Conservation (phyloP, 176 grass and related monocot genomes). For the Oryza glaberrima region DNA sequence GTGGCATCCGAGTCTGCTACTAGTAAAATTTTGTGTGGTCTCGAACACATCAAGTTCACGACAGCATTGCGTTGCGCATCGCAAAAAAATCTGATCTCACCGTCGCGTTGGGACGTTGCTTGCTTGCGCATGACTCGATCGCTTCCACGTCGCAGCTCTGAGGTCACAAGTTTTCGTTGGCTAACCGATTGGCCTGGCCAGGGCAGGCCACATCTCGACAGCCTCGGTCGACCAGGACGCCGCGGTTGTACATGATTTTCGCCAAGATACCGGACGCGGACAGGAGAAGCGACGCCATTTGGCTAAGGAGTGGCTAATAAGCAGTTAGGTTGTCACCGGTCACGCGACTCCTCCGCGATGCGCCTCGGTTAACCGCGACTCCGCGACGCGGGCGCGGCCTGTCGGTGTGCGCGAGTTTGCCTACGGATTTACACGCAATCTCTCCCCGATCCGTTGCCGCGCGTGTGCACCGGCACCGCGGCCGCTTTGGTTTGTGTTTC, state of each 20-base stretch:
- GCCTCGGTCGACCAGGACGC: neutral
- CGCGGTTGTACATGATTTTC: neutral
- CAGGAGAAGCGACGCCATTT: neutral
- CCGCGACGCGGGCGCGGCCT: neutral
- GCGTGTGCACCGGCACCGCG: too few relatives aligned
- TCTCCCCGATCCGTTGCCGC: neutral
- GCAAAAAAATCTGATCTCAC: neutral
- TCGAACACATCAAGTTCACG: too few relatives aligned
- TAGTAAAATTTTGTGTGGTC: too few relatives aligned
- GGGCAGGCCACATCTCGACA: neutral
- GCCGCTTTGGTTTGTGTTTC: neutral
- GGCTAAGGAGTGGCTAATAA: neutral
- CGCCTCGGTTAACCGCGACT: too few relatives aligned
- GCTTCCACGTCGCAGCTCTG: neutral
- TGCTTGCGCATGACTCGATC: neutral
- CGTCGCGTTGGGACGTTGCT: neutral
- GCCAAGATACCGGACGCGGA: neutral
- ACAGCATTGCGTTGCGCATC: neutral
- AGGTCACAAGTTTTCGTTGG: neutral
- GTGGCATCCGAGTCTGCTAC: neutral
- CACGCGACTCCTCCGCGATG: conserved; percentile 3
- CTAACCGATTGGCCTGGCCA: neutral
- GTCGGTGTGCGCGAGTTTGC: conserved; percentile 3
- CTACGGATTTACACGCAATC: neutral
- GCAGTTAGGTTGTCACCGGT: conserved; percentile 12